Conservation (phyloP, 768 basidiomycete genomes). For the Leucocoprinus sp. region DNA sequence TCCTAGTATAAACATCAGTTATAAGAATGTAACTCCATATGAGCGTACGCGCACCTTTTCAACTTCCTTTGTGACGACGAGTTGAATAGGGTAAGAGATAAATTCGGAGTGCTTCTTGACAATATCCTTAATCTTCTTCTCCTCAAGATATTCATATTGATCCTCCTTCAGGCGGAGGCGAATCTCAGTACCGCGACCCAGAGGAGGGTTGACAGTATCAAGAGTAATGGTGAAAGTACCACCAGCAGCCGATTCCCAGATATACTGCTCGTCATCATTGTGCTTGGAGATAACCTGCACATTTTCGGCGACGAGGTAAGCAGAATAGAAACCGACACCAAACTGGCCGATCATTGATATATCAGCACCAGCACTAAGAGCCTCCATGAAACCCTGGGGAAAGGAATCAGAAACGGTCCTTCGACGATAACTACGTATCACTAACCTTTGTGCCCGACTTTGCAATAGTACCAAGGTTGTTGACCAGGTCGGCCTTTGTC, state of each 20-base stretch:
- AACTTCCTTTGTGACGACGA: conserved; percentile 97
- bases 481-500: conserved; percentile 99
- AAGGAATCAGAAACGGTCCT: conserved; percentile 9
- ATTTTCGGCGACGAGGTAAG: conserved; percentile 97
- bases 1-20: conserved; percentile 42
- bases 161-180: conserved; percentile 96
- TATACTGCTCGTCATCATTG: conserved; percentile 99
- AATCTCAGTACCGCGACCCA: conserved; percentile 92
- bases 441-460: conserved; percentile 87
- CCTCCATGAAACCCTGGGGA: conserved; percentile 97
- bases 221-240: conserved; percentile 98
- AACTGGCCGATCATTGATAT: conserved; percentile 98
- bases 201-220: conserved; percentile 81
- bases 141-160: conserved; percentile 97
- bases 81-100: conserved; percentile 99
- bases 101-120: conserved; percentile 99
- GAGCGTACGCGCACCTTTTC: conserved; percentile 73
- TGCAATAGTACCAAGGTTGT: conserved; percentile 96
- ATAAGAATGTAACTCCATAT: neutral
- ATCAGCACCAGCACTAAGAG: conserved; percentile 80
- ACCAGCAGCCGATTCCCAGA: conserved; percentile 99
- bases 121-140: conserved; percentile 98
- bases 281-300: conserved; percentile 99
- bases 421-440: too few relatives aligned
- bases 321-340: conserved; percentile 99